Conservation (phyloP, 257 asterid genomes). For the Scutellaria galericulata region DNA sequence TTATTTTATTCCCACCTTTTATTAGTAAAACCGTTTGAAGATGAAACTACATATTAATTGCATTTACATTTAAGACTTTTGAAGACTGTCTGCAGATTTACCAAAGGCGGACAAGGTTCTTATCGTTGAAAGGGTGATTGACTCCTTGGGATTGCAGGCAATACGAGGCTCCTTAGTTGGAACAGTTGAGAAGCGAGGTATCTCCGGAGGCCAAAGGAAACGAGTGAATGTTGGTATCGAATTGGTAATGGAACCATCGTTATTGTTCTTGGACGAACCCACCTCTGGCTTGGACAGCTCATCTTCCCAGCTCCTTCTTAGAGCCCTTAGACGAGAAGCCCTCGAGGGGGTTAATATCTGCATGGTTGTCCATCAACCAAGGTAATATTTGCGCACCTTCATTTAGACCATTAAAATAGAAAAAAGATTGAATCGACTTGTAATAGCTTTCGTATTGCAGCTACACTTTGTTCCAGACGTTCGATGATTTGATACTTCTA, state of each 20-base stretch:
- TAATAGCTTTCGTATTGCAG: slow-evolving; percentile 42
- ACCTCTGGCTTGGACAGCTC: slow-evolving; percentile 73
- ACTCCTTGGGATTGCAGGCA: slow-evolving; percentile 62
- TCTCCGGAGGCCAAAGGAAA: slow-evolving; percentile 72
- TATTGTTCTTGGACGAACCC: slow-evolving; percentile 65
- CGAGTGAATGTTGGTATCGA: slow-evolving; percentile 71
- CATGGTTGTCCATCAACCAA: slow-evolving; percentile 73
- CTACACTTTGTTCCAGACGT: slow-evolving; percentile 54
- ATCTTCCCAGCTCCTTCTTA: slow-evolving; percentile 62
- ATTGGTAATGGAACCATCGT: slow-evolving; percentile 70
- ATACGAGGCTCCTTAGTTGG: slow-evolving; percentile 63
- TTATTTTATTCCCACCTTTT: neutral
- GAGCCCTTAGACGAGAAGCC: slow-evolving; percentile 69
- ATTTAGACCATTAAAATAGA: neutral
- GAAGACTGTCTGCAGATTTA: slow-evolving; percentile 68
- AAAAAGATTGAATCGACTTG: neutral
- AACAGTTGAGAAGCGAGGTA: slow-evolving; percentile 69
- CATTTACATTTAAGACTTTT: slow-evolving; percentile 44
- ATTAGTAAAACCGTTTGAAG: slow-evolving; percentile 8
- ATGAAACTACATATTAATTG: slow-evolving; percentile 38
- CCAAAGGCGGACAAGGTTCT: slow-evolving; percentile 65
- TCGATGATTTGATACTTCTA: slow-evolving; percentile 63
- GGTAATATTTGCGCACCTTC: slow-evolving; percentile 37
- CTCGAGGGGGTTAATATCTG: slow-evolving; percentile 64
- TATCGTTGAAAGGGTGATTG: slow-evolving; percentile 64